phyloP scores from a whole-genome alignment of 495 filamentous ascomycete species.

The Talaromyces nanjingensis region DNA sequence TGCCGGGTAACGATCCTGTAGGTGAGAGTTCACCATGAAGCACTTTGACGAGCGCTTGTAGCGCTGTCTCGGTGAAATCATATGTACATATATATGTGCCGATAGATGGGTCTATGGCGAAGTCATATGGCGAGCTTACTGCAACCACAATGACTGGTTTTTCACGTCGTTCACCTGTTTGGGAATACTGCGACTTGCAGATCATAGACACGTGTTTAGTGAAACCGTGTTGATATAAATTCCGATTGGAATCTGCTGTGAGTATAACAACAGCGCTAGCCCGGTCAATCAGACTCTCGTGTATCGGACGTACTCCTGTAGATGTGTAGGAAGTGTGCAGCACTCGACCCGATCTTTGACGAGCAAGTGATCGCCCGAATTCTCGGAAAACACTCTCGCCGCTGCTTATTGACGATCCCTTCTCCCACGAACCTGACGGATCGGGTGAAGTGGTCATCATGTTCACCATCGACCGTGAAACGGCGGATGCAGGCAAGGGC shows the following conservation, averaged over 20 bases:
- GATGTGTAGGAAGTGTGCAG: conserved; percentile 88
- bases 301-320: conserved; percentile 79
- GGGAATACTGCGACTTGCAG: conserved; percentile 62
- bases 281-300: conserved; percentile 82
- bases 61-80: conserved; percentile 86
- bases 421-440: conserved; percentile 47
- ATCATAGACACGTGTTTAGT: conserved; percentile 93
- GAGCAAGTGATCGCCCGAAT: conserved; percentile 70
- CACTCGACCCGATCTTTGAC: conserved; percentile 73
- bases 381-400: conserved; percentile 85
- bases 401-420: conserved; percentile 65
- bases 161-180: conserved; percentile 48
- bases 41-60: conserved; percentile 73
- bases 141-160: conserved; percentile 76
- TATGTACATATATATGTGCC: conserved; percentile 89
- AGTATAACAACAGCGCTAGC: conserved; percentile 80
- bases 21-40: conserved; percentile 72
- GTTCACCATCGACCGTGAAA: conserved; percentile 47
- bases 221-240: conserved; percentile 84
- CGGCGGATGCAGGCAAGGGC: conserved; percentile 75
- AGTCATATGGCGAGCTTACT: conserved; percentile 88
- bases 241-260: conserved; percentile 84
- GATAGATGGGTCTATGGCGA: conserved; percentile 82
- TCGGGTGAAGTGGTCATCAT: conserved; percentile 44
- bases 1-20: conserved; percentile 68